These are phyloP conservation scores for Phanerodontia chrysosporium DNA, from an alignment of 768 basidiomycete species.

Conservation along the genomic window DNA sequence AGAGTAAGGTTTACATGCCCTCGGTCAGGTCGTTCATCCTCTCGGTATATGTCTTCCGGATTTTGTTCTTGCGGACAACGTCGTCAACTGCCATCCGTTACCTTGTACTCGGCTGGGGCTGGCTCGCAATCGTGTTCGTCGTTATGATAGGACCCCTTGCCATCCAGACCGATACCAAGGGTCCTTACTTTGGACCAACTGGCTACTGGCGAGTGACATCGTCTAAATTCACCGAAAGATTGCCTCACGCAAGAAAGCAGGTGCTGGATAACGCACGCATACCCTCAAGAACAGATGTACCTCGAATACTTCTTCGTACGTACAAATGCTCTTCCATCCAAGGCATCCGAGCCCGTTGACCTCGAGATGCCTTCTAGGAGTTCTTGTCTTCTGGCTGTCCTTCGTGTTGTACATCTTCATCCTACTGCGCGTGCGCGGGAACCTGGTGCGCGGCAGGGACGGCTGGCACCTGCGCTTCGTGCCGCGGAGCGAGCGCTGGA, in stretches of 20 bases:
- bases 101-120: slow-evolving; percentile 29
- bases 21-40: slow-evolving; percentile 27
- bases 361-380: slow-evolving; percentile 21
- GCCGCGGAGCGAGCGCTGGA: slow-evolving; percentile 27
- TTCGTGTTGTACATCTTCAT: slow-evolving; percentile 30
- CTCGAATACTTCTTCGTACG: slow-evolving; percentile 44
- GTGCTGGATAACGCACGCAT: slow-evolving; percentile 43
- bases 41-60: slow-evolving; percentile 30
- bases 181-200: slow-evolving; percentile 42
- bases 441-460: slow-evolving; percentile 23
- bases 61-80: slow-evolving; percentile 37
- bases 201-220: slow-evolving; percentile 34
- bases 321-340: background rate
- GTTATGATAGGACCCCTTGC: slow-evolving; percentile 35
- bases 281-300: slow-evolving; percentile 34
- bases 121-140: slow-evolving; percentile 31
- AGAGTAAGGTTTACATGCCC: background rate
- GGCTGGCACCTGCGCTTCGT: slow-evolving; percentile 31
- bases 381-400: slow-evolving; percentile 30
- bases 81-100: background rate
- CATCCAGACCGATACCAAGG: slow-evolving; percentile 29
- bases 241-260: slow-evolving; percentile 9
- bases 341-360: background rate
- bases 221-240: background rate
- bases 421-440: slow-evolving; percentile 35